A percentile compares a stretch with the other conserved stretches of the same genome.
Evolutionary conservation across 2,329 filamentous ascomycete species (phyloP).

Genomic region (Botrytis elliptica): DNA sequence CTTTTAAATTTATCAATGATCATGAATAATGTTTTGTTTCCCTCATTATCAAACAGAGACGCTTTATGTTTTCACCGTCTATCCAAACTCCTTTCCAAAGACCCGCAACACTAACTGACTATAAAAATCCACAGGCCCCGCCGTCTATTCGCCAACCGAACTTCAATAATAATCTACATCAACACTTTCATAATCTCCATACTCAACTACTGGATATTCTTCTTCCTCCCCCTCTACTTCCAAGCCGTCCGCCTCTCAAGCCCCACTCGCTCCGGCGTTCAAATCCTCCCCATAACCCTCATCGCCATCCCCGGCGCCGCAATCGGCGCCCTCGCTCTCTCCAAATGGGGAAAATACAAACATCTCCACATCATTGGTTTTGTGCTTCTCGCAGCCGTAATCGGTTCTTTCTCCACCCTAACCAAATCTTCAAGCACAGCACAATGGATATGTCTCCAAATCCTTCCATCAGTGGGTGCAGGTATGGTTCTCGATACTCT

Average conservation of each 20-base stretch:
- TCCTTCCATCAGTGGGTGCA: slow-evolving; percentile 43
- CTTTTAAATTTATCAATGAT: not conserved
- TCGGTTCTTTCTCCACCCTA: slow-evolving; percentile 36
- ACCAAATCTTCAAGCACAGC: slow-evolving; percentile 41
- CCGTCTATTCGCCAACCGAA: slow-evolving; percentile 22
- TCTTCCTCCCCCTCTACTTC: slow-evolving; percentile 48
- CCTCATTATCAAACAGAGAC: not conserved
- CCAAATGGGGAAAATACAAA: slow-evolving; percentile 34
- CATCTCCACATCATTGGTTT: slow-evolving; percentile 37
- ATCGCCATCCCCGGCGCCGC: slow-evolving; percentile 38
- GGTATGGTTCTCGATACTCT: slow-evolving; percentile 46
- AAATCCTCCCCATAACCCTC: slow-evolving; percentile 50
- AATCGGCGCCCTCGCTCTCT: slow-evolving; percentile 8
- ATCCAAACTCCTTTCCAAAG: not conserved
- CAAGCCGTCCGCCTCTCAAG: slow-evolving; percentile 50
- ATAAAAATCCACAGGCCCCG: not conserved
- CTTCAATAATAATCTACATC: slow-evolving; percentile 34
- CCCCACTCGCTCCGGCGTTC: slow-evolving; percentile 52
- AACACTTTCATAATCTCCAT: slow-evolving; percentile 43
- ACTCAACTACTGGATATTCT: slow-evolving; percentile 41
- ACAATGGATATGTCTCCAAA: slow-evolving; percentile 45
- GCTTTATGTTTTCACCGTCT: not conserved
- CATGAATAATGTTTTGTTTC: not conserved
- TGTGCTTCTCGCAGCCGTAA: slow-evolving; percentile 25
- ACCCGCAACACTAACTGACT: not conserved